A percentile compares a stretch with the other conserved stretches of the same genome.
Conservation (phyloP, 1,139 yeast genomes). For the Suhomyces bokatorum region DNA sequence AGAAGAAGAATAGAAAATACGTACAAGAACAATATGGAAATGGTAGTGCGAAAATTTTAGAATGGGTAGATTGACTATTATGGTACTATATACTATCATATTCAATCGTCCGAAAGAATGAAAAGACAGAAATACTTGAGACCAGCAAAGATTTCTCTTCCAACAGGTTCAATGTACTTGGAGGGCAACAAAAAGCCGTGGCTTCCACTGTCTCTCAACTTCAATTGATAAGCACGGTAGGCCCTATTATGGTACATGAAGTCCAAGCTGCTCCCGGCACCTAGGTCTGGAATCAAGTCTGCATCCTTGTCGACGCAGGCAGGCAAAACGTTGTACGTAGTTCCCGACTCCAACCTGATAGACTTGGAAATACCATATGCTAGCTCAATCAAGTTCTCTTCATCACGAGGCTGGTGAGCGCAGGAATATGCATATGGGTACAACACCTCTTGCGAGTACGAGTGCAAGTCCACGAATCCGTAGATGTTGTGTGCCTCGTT, state of each 20-base stretch:
- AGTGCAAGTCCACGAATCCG: slow-evolving; percentile 81
- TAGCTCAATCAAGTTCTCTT: slow-evolving; percentile 75
- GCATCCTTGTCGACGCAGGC: slow-evolving; percentile 78
- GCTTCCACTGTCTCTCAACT: slow-evolving; percentile 78
- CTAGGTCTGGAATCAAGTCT: slow-evolving; percentile 70
- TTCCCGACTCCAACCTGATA: slow-evolving; percentile 62
- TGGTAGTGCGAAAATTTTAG: slow-evolving; percentile 1
- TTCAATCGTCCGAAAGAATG: slow-evolving; percentile 43
- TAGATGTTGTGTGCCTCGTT: slow-evolving; percentile 60
- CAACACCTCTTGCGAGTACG: slow-evolving; percentile 79
- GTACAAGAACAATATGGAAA: background rate
- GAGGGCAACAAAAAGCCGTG: slow-evolving; percentile 83
- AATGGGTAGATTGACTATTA: too few relatives aligned
- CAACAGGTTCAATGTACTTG: slow-evolving; percentile 71
- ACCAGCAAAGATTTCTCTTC: slow-evolving; percentile 70
- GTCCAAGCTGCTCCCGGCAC: slow-evolving; percentile 81
- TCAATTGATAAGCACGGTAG: slow-evolving; percentile 80
- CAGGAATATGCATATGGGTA: slow-evolving; percentile 86
- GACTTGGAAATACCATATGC: slow-evolving; percentile 81
- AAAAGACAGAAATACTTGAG: slow-evolving; percentile 70
- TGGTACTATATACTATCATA: too few relatives aligned
- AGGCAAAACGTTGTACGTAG: slow-evolving; percentile 64
- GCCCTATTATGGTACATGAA: slow-evolving; percentile 83
- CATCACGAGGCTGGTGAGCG: slow-evolving; percentile 69
- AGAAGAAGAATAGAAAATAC: background rate